phyloP scores from a whole-genome alignment of 2,329 filamentous ascomycete genomes.

The Laburnicola sp. region DNA sequence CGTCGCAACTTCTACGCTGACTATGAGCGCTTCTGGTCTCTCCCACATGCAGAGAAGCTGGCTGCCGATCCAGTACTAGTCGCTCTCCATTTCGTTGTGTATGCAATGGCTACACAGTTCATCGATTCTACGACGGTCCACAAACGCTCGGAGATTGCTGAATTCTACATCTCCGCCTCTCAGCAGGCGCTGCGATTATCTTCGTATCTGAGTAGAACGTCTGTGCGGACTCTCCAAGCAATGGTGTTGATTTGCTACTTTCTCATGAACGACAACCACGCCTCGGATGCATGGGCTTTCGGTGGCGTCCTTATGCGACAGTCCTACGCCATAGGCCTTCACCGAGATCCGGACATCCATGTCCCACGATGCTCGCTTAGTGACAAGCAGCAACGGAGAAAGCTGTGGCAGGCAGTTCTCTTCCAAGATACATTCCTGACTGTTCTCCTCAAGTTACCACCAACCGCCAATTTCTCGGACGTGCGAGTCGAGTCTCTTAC shows the following conservation, averaged over 20 bases:
- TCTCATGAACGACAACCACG: slow-evolving; percentile 83
- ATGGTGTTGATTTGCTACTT: slow-evolving; percentile 86
- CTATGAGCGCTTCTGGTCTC: slow-evolving; percentile 76
- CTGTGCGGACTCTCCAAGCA: slow-evolving; percentile 72
- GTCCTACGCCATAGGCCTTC: slow-evolving; percentile 78
- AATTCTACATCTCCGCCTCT: slow-evolving; percentile 79
- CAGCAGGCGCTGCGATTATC: slow-evolving; percentile 76
- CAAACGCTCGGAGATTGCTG: slow-evolving; percentile 73
- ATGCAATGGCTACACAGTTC: slow-evolving; percentile 79
- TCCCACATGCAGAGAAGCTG: slow-evolving; percentile 61
- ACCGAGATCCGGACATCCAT: slow-evolving; percentile 75
- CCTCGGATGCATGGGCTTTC: slow-evolving; percentile 81
- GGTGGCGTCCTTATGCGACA: slow-evolving; percentile 76
- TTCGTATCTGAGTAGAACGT: slow-evolving; percentile 75
- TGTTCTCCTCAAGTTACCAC: slow-evolving; percentile 74
- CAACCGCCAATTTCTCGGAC: slow-evolving; percentile 77
- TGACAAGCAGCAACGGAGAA: slow-evolving; percentile 77
- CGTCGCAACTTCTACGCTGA: slow-evolving; percentile 74
- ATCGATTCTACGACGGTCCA: slow-evolving; percentile 60
- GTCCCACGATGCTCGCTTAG: slow-evolving; percentile 67
- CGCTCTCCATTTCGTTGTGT: slow-evolving; percentile 74
- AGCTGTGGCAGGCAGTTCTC: slow-evolving; percentile 80
- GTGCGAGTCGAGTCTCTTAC: slow-evolving; percentile 73
- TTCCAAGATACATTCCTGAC: slow-evolving; percentile 82
- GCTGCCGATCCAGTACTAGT: slow-evolving; percentile 69